These are phyloP conservation scores for Zangia roseola DNA, from an alignment of 768 basidiomycete species.

Conservation along the genomic window DNA sequence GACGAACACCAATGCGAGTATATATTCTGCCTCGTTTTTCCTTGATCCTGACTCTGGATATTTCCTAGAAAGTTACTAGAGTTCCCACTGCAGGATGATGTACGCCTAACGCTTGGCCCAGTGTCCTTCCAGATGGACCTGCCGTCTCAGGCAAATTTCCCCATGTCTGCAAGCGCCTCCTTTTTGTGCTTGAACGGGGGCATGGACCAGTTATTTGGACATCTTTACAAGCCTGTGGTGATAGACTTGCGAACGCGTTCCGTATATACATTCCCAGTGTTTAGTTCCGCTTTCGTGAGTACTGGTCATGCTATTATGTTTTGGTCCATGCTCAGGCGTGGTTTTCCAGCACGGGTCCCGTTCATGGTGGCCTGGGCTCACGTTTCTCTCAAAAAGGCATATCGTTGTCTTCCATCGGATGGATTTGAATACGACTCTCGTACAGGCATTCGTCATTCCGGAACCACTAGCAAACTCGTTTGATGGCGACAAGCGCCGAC, in stretches of 20 bases:
- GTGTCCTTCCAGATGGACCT: conserved; percentile 16
- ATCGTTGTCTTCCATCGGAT: conserved; percentile 17
- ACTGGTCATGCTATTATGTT: background rate
- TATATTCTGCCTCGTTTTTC: background rate
- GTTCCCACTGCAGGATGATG: conserved; percentile 15
- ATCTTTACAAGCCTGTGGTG: conserved; percentile 10
- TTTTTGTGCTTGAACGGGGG: conserved; percentile 20
- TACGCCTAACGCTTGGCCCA: conserved; percentile 12
- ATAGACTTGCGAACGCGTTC: conserved; percentile 16
- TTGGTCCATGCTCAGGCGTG: background rate
- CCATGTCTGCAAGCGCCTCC: conserved; percentile 10
- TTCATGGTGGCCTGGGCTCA: conserved; percentile 11
- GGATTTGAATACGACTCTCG: conserved; percentile 5
- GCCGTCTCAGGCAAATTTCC: conserved; percentile 16
- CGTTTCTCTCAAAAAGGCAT: conserved; percentile 10
- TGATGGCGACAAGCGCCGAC: background rate
- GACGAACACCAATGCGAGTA: conserved; percentile 22
- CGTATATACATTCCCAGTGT: conserved; percentile 17
- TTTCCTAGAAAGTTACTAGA: conserved; percentile 22
- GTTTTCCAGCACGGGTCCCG: background rate
- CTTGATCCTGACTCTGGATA: conserved; percentile 2
- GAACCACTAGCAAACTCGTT: background rate
- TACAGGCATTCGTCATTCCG: conserved; percentile 19
- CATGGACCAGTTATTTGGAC: conserved; percentile 11
- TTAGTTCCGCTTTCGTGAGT: conserved; percentile 16